A percentile compares a stretch with the other conserved stretches of the same genome.
phyloP scores from a whole-genome alignment of 495 filamentous ascomycete genomes.

The Penicillium canariense region DNA sequence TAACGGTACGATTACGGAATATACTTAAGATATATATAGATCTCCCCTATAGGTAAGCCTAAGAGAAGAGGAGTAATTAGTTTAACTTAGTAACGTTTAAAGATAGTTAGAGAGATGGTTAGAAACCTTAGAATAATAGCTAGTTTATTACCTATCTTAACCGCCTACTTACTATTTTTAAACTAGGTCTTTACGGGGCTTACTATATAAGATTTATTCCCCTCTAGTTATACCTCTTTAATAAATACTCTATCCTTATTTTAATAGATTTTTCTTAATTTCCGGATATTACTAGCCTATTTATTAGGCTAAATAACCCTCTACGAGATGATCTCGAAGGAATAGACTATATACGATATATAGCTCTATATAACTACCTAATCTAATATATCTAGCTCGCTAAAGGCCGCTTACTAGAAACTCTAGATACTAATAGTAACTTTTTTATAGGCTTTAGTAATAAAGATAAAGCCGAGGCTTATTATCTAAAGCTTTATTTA shows the following conservation, averaged over 20 bases:
- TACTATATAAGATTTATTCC: too few relatives aligned
- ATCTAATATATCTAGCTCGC: constrained; percentile 17
- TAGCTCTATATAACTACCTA: constrained; percentile 17
- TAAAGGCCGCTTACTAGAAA: constrained; percentile 15
- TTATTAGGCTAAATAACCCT: constrained; percentile 19
- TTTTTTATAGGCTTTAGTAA: constrained; percentile 11
- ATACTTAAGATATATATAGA: too few relatives aligned
- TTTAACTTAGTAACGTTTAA: too few relatives aligned
- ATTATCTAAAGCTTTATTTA: constrained; percentile 11
- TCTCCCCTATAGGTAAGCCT: too few relatives aligned
- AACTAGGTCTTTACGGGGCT: too few relatives aligned
- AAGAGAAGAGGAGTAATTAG: too few relatives aligned
- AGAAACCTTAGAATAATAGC: too few relatives aligned
- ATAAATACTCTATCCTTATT: constrained; percentile 3
- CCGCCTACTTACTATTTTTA: too few relatives aligned
- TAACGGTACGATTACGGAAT: too few relatives aligned
- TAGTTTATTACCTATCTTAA: too few relatives aligned
- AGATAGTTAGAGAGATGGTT: too few relatives aligned
- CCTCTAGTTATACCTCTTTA: too few relatives aligned
- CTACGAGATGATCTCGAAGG: constrained; percentile 18
- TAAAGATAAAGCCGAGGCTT: constrained; percentile 11
- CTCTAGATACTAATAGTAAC: constrained; percentile 12
- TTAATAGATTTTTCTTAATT: constrained; percentile 18
- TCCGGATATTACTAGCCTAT: constrained; percentile 12
- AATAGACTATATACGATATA: constrained; percentile 17